Evolutionary conservation across 345 rosid species (phyloP).

Genomic region (Cardiospermum halicacabum): DNA sequence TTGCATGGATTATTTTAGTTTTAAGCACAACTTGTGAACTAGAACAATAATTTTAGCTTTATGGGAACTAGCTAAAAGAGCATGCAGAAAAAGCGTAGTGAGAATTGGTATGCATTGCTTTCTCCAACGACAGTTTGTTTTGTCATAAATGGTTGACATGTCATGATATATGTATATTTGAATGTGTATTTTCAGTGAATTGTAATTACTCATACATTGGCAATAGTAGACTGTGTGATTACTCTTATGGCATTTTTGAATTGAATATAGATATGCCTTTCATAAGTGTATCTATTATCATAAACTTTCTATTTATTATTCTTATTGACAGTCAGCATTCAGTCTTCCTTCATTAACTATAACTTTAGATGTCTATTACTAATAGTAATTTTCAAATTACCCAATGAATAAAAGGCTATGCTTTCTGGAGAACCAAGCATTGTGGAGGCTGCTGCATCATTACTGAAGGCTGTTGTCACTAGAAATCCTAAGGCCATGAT

Average conservation of each 20-base stretch:
- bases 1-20: not conserved
- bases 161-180: not conserved
- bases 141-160: not conserved
- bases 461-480: constrained; percentile 90
- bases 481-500: constrained; percentile 99
- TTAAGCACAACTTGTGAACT: not conserved
- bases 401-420: constrained; percentile 49
- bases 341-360: constrained; percentile 2
- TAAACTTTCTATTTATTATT: not conserved
- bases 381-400: constrained; percentile 13
- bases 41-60: not conserved
- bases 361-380: not conserved
- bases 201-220: not conserved
- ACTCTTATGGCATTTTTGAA: not conserved
- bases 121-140: not conserved
- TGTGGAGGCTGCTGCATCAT: constrained; percentile 92
- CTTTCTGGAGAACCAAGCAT: constrained; percentile 97
- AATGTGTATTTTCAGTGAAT: not conserved
- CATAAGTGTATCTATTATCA: not conserved
- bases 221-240: not conserved
- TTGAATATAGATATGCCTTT: not conserved
- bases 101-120: not conserved
- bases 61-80: not conserved
- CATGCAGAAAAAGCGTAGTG: not conserved
- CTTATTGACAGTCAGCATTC: not conserved